Evolutionary conservation across 192 early-diverging fungal genomes (phyloP).

Genomic region (Spizellomyces punctatus): DNA sequence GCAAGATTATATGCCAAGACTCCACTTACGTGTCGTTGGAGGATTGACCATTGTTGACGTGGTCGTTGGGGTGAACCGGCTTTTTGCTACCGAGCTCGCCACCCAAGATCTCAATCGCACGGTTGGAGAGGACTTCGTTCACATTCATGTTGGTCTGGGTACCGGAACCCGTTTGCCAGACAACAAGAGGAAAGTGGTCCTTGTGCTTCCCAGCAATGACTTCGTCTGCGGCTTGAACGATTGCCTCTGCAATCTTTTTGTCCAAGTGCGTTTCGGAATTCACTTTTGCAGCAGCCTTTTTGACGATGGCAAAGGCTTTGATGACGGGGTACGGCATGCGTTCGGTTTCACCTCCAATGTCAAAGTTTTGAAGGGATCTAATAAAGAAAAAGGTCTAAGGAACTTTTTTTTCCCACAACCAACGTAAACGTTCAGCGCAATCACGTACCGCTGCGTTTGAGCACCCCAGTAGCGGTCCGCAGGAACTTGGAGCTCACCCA

Average conservation of each 20-base stretch:
- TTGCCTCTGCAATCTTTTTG: conserved; percentile 79
- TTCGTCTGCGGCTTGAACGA: conserved; percentile 87
- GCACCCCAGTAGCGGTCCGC: conserved; percentile 96
- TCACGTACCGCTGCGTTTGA: conserved; percentile 86
- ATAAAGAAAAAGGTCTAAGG: neutral
- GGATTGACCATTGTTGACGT: conserved; percentile 98
- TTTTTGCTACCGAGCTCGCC: conserved; percentile 91
- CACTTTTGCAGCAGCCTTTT: conserved; percentile 92
- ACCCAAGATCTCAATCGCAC: conserved; percentile 90
- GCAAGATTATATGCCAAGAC: neutral
- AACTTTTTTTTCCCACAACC: neutral
- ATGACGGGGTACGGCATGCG: conserved; percentile 96
- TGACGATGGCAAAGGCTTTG: conserved; percentile 92
- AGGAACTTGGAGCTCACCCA: conserved; percentile 95
- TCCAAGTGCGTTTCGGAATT: conserved; percentile 92
- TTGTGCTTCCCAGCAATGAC: conserved; percentile 90
- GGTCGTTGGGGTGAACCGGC: conserved; percentile 99
- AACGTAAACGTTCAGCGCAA: too few relatives aligned
- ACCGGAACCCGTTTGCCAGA: conserved; percentile 95
- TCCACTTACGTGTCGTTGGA: conserved; percentile 83
- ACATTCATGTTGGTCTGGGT: conserved; percentile 86
- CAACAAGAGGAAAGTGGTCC: conserved; percentile 97
- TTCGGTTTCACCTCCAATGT: conserved; percentile 91
- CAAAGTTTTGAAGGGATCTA: conserved; percentile 91
- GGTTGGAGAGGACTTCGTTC: conserved; percentile 93